Evolutionary conservation across 2,329 filamentous ascomycete genomes (phyloP), one percentile per base, ranked within the genome.

Genomic region (Arthrinium puccinioides): DNA sequence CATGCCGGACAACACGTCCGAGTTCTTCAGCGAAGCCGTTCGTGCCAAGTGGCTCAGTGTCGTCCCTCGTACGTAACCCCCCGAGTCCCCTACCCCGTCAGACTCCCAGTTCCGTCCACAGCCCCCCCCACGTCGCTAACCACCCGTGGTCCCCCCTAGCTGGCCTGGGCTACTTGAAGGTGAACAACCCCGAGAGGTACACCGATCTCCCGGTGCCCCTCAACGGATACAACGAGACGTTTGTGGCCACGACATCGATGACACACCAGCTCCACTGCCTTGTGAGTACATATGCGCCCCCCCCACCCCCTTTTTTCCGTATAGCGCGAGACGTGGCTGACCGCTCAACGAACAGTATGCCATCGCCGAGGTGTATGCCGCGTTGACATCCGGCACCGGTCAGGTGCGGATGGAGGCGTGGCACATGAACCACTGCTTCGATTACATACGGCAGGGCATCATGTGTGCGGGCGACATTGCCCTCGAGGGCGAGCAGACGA

Each of bases 261-360:
- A 67, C 63, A 4, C 64, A 67, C 40, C 64, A 67, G 45, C 53
- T 67, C 3, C 62, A 67, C 44, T 67, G 64, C 42, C 52, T 67
- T 23, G 59, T 62, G 52, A 32, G 42, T 34, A 9, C 11, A 28
- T 26, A 11, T 4, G 10, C 24, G 5, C 24, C 24, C 4, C 7
- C 24, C 24, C 7, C n/a, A 20, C 20, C 18, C 14, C 5, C 25
- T 40, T 9, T 13, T n/a, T 13, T 14, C 18, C 21, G 25, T 37
- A 20, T 21, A 21, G 21, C 33, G 15, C n/a, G 16, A 26, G 24
- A n/a, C 24, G 10, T 5, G 24, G 24, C 7, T n/a, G 14, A 10
- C 10, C 24, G 7, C 24, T 10, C 24, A 13, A 14, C 15, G 2
- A n/a, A 24, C 25, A 57, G 49, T 55, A 60, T 43, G 51, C 60